Base-by-base conservation (phyloP, 768 basidiomycete species). In the Infundibulicybe gibba region DNA sequence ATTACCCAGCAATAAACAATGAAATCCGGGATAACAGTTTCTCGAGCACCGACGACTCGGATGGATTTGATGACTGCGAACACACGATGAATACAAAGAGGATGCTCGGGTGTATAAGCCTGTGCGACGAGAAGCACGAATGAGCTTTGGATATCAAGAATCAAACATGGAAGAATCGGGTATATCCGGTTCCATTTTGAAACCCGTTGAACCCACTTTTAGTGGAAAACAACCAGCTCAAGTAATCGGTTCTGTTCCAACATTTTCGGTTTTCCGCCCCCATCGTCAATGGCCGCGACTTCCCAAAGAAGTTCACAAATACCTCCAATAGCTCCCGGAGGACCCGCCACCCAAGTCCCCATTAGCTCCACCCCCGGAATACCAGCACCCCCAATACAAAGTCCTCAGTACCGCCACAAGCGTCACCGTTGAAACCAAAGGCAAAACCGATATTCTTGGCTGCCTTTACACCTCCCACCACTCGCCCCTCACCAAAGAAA, bases 1-100 rank as follows among this genome's bases (percentile, higher is more conserved):
- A 25, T 25, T 25, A 25, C 25, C 25, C 25, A 25, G 25, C 25
- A 8, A 25, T 25, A 8, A 25, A 8, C 25, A 8, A 3, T 25
- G 8, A 8, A 25, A 25, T 25, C 8, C 68, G 66, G 3, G 67
- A 73, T 42, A 75, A 81, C 41, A 79, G 78, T 45, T 69, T 75
- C 49, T 72, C 72, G 3, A 79, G 75, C 49, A 68, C 75, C 35
- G 77, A 75, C 32, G 76, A 74, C 40, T 78, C 77, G 48, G 67
- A 73, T 42, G 25, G 25, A 25, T 25, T 25, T 25, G 8, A 8
- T 25, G 25, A 25, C 25, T 77, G 70, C 30, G 77, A 89, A 51
- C 75, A 70, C 44, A 90, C 88, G 2, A 56, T 90, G 42, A 89
- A 90, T 55, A 61, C 88, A 34, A 89, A 80, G 45, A 73, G 70